These are phyloP conservation scores for Pseudogymnoascus sp. DNA, from an alignment of 2,329 filamentous ascomycete genomes.

Conservation along the genomic window DNA sequence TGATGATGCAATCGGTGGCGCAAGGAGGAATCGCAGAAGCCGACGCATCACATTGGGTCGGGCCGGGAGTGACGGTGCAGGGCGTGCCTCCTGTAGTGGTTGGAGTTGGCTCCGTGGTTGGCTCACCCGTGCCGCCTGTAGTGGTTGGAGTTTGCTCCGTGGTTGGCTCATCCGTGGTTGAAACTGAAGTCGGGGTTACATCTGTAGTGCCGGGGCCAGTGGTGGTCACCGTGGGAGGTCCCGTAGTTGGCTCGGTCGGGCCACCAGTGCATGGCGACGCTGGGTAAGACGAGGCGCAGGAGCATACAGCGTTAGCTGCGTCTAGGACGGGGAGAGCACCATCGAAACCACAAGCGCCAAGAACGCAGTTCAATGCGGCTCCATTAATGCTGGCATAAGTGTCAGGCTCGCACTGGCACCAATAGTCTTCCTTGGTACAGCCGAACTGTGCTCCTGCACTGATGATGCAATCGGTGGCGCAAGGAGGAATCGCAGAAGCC, in stretches of 20 bases:
- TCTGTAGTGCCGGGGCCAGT: not conserved
- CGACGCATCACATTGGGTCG: not conserved
- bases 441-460: not conserved
- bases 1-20: not conserved
- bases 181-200: not conserved
- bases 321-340: not conserved
- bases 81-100: too few relatives aligned
- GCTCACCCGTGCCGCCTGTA: too few relatives aligned
- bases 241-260: not conserved
- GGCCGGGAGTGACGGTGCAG: not conserved
- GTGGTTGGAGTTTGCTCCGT: not conserved
- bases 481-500: not conserved
- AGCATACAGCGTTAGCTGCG: not conserved
- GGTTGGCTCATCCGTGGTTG: not conserved
- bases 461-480: not conserved
- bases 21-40: not conserved
- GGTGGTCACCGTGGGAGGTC: not conserved
- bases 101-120: too few relatives aligned
- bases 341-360: not conserved
- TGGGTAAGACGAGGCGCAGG: not conserved
- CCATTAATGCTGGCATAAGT: not conserved
- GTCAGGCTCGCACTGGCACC: not conserved
- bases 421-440: not conserved
- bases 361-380: not conserved
- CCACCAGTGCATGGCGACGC: not conserved